Evolutionary conservation across 108 stramenopile species (phyloP).

Genomic region (Cyclotella choctawhatcheeana): DNA sequence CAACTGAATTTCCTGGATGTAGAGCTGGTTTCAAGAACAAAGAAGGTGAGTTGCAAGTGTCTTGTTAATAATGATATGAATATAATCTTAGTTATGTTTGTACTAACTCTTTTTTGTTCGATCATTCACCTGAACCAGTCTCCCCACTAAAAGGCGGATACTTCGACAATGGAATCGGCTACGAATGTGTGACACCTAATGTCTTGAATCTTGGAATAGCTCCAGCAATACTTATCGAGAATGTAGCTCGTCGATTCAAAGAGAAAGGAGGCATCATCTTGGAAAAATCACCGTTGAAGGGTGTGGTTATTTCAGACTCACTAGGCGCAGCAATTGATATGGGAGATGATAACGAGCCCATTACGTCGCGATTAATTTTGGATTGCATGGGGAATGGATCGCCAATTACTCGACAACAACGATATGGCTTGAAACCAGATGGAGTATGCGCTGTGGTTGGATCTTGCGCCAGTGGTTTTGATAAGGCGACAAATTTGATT

Average conservation of each 20-base stretch:
- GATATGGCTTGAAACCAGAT: constrained; percentile 83
- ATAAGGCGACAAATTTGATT: constrained; percentile 69
- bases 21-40: constrained; percentile 44
- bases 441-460: constrained; percentile 93
- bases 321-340: constrained; percentile 82
- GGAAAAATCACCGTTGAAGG: constrained; percentile 67
- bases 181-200: constrained; percentile 74
- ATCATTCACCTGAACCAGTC: constrained; percentile 12
- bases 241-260: constrained; percentile 61
- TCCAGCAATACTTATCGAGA: constrained; percentile 66
- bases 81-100: not conserved
- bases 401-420: constrained; percentile 87
- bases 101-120: not conserved
- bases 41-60: constrained; percentile 20
- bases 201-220: constrained; percentile 84
- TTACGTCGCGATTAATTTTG: constrained; percentile 85
- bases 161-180: constrained; percentile 80
- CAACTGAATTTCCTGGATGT: constrained; percentile 82
- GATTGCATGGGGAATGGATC: constrained; percentile 96
- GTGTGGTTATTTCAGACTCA: constrained; percentile 71
- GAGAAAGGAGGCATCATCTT: constrained; percentile 64
- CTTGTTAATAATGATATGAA: not conserved
- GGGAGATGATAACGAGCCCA: constrained; percentile 59
- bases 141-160: constrained; percentile 75
- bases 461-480: constrained; percentile 85